Evolutionary conservation across 768 basidiomycete genomes (phyloP), one percentile per base, ranked within the genome.

Genomic region (Hydnum rufescens): DNA sequence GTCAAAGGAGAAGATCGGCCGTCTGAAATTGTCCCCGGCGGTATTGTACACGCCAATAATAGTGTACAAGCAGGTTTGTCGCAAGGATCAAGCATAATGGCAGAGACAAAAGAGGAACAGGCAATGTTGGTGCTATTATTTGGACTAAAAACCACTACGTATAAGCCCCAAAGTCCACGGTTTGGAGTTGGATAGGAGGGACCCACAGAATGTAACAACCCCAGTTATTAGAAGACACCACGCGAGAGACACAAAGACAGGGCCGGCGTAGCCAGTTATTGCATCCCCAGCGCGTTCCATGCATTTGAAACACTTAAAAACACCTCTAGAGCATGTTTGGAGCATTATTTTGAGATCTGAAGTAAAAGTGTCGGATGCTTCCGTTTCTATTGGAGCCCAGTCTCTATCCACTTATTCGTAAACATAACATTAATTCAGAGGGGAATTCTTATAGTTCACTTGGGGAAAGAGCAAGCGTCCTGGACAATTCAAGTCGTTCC

Each of bases 211-310:
- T 57, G 75, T 79, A 48, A 87, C 55, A 0, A 75, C 69, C 43
- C 88, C 90, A 1, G 70, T 59, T 6, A 70, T 65, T 16, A 90
- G 78, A 26, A 97, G 71, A 4, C 77, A 60, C 52, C 81, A 69
- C 3, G 88, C 92, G n/a, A 93, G 68, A 1, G 67, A 73, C 34
- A 97, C 76, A 62, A 97, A 97, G 60, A 82, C 76, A 0, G 90
- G 93, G 0, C 93, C 93, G 29, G 86, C 90, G 51, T 84, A 82
- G 51, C 90, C 88, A 0, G 88, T 95, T 34, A 93, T 59, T 58
- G 73, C 69, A 64, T 95, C 87, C 3, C 75, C 92, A 48, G 68
- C 64, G 51, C 76, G 67, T 67, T 96, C 90, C 8, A 92, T 62
- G 13, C 63, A 64, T 61, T 69, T 76, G 67, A 78, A 80, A 61